These are phyloP conservation scores for Entophlyctis helioformis DNA, from an alignment of 192 early-diverging fungal species.

Conservation along the genomic window DNA sequence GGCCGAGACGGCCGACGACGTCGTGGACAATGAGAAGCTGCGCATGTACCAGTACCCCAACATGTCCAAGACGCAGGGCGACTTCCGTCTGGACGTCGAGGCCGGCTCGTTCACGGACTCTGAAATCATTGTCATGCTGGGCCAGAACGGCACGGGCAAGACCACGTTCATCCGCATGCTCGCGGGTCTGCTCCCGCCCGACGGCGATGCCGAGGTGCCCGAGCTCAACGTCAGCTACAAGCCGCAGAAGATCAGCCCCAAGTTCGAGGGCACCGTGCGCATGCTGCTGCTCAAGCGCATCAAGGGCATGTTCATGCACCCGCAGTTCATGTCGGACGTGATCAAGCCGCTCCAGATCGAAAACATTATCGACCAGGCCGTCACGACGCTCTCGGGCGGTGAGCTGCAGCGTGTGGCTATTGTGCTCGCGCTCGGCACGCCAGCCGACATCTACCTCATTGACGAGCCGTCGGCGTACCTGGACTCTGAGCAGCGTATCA, in stretches of 20 bases:
- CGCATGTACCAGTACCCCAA: slow-evolving; percentile 74
- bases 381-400: slow-evolving; percentile 77
- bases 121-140: slow-evolving; percentile 95
- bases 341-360: slow-evolving; percentile 90
- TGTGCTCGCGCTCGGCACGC: slow-evolving; percentile 72
- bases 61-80: slow-evolving; percentile 78
- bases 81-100: slow-evolving; percentile 69
- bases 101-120: slow-evolving; percentile 87
- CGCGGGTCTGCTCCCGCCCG: slow-evolving; percentile 69
- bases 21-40: slow-evolving; percentile 43
- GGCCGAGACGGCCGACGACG: slow-evolving; percentile 80
- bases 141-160: slow-evolving; percentile 96
- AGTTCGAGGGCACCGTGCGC: slow-evolving; percentile 84
- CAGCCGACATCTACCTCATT: slow-evolving; percentile 94
- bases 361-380: slow-evolving; percentile 80
- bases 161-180: slow-evolving; percentile 93
- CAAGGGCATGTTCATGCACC: slow-evolving; percentile 67
- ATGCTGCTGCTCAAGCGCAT: slow-evolving; percentile 86
- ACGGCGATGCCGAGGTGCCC: slow-evolving; percentile 66
- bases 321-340: slow-evolving; percentile 95
- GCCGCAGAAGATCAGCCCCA: slow-evolving; percentile 97
- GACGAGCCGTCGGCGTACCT: slow-evolving; percentile 97
- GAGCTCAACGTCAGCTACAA: slow-evolving; percentile 88
- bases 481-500: slow-evolving; percentile 98
- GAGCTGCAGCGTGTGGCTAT: slow-evolving; percentile 99